Percentiles rank a stretch among this genome's conserved stretches.
phyloP scores from a whole-genome alignment of 306 rosid genomes.

The Quercus berberidifolia region DNA sequence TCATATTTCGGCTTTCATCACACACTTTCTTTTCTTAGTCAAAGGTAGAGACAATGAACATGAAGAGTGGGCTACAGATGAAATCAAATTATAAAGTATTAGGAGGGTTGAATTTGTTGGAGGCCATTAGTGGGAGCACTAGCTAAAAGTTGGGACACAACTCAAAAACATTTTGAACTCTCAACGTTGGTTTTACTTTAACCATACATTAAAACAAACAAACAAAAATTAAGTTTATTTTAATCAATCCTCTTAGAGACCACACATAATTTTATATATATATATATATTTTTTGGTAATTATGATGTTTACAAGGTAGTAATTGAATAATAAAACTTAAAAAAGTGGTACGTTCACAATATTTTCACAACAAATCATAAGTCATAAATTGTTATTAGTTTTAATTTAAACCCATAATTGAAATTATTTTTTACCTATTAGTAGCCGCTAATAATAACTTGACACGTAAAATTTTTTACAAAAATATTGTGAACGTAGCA shows the following conservation, averaged over 20 bases:
- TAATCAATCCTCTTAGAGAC: conserved; percentile 34
- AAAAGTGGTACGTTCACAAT: no score
- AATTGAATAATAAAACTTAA: conserved; percentile 7
- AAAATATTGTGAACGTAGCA: rapidly evolving
- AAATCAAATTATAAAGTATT: conserved; percentile 25
- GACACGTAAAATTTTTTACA: no score
- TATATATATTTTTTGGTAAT: conserved; percentile 8
- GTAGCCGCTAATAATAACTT: no score
- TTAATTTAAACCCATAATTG: no score
- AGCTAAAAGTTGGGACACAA: conserved; percentile 35
- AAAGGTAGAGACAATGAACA: conserved; percentile 42
- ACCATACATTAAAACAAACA: conserved; percentile 7
- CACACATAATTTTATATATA: not conserved
- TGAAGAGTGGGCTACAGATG: conserved; percentile 45
- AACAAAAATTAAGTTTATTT: conserved; percentile 3
- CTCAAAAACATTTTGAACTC: conserved; percentile 11
- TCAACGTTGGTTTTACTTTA: conserved; percentile 1
- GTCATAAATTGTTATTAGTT: no score
- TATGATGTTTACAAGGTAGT: conserved; percentile 14
- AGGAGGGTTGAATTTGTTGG: conserved; percentile 33
- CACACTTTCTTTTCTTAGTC: conserved; percentile 36
- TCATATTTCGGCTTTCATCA: conserved; percentile 47
- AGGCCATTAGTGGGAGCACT: conserved; percentile 51
- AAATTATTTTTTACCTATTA: no score
- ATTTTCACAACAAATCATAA: no score